Base-by-base conservation (phyloP, 768 basidiomycete species). In the Boletus reticulatus region DNA sequence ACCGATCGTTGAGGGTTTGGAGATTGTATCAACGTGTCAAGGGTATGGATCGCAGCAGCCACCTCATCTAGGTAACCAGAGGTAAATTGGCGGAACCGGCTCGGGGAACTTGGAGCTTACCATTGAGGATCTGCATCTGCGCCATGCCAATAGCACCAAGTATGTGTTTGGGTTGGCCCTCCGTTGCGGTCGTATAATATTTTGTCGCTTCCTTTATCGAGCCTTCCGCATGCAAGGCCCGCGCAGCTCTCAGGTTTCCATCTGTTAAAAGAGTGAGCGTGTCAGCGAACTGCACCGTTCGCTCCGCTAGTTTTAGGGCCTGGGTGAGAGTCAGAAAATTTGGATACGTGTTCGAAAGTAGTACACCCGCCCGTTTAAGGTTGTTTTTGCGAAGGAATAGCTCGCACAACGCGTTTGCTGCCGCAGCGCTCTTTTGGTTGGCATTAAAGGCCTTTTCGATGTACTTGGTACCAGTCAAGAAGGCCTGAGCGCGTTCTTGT, bases 251-350 rank as follows among this genome's bases (percentile, higher is more conserved):
- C 16, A 95, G 73, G 65, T 94, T 90, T 4, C 94, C 89, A 63
- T 97, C 95, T 1, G 91, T 88, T 29, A 95, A 78, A 16, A 96
- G 76, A 0, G 90, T 80, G 32, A 92, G 77, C 0, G 90, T 93
- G 63, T 98, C 96, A 0, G 95, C 89, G 65, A 91, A 97, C 67
- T 98, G 94, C 39, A 98, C 86, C 0, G 94, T 89, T 49, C 94
- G 83, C 65, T 98, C 97, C 22, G 94, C 94, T 19, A 98, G 77
- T 76, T 98, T 99, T 43, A 96, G 70, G 0, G 94, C 92, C 86
- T 94, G 46, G 41, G 6, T 6, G 31, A 27, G 20, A 22, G 49
- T 49, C 47, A 57, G 38, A 29, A 47, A 42, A 16, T 7, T 24
- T 11, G 45, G 11, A 36, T 9, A 17, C 27, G 3, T 41, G 14